phyloP scores from a whole-genome alignment of 768 basidiomycete species.

The Gautieria morchelliformis region DNA sequence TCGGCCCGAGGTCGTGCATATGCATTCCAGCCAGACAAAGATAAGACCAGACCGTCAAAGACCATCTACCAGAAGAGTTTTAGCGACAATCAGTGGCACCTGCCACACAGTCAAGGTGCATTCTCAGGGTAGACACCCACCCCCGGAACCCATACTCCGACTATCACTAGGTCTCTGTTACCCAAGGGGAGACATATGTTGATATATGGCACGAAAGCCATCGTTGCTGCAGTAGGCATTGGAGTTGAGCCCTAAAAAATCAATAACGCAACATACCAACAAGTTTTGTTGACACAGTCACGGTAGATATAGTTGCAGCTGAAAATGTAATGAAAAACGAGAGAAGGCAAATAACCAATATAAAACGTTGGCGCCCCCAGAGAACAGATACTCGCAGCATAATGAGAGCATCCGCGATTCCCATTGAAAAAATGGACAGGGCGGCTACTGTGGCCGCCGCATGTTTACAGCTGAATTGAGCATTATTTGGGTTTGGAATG shows the following conservation, averaged over 20 bases:
- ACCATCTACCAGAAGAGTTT: not conserved
- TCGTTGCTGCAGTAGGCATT: not conserved
- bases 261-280: not conserved
- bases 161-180: not conserved
- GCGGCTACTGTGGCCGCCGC: not conserved
- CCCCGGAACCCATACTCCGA: conserved; percentile 5
- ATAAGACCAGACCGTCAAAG: conserved; percentile 3
- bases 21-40: conserved; percentile 7
- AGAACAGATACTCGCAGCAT: conserved; percentile 8
- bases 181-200: not conserved
- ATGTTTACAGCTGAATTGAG: conserved; percentile 3
- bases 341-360: not conserved
- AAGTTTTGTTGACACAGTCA: not conserved
- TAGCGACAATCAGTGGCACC: not conserved
- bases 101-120: not conserved
- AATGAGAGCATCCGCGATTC: conserved; percentile 3
- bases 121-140: not conserved
- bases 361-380: conserved; percentile 6
- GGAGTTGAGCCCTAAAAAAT: not conserved
- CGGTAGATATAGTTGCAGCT: not conserved
- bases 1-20: not conserved
- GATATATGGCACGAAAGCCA: not conserved
- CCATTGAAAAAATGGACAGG: conserved; percentile 1
- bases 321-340: conserved; percentile 2
- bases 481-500: not conserved